These are phyloP conservation scores for Leccinum barrowsii DNA, from an alignment of 768 basidiomycete genomes.

Conservation along the genomic window DNA sequence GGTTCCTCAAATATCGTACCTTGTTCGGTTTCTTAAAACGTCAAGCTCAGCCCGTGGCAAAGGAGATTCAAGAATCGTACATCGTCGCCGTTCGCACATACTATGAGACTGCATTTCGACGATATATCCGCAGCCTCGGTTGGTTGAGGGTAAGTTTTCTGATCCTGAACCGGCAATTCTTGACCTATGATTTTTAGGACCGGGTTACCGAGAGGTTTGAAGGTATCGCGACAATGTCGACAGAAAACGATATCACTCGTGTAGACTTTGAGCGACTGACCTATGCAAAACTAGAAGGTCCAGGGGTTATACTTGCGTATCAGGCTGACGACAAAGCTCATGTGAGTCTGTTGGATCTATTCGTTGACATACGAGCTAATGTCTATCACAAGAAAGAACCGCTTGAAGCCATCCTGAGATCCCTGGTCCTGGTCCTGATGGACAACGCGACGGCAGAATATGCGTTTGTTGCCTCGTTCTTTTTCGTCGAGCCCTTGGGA, in stretches of 20 bases:
- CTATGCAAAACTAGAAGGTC: constrained; percentile 74
- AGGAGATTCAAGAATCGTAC: constrained; percentile 87
- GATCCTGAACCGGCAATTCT: not conserved
- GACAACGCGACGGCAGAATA: constrained; percentile 95
- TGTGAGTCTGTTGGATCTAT: constrained; percentile 49
- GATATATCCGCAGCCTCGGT: constrained; percentile 81
- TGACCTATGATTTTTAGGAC: constrained; percentile 39
- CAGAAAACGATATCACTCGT: constrained; percentile 36
- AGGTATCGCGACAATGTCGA: constrained; percentile 48
- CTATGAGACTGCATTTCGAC: constrained; percentile 92
- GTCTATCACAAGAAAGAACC: constrained; percentile 62
- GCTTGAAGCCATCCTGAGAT: constrained; percentile 80
- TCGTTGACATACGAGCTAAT: constrained; percentile 9
- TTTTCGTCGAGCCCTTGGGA: constrained; percentile 40
- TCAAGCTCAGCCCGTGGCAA: constrained; percentile 76
- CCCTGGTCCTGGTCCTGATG: constrained; percentile 84
- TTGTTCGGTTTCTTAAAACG: constrained; percentile 84
- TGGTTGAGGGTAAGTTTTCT: constrained; percentile 60
- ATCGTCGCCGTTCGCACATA: constrained; percentile 79
- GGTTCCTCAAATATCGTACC: constrained; percentile 77
- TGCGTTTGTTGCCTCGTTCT: constrained; percentile 82
- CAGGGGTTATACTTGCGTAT: constrained; percentile 76
- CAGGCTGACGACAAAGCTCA: constrained; percentile 86
- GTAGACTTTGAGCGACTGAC: constrained; percentile 56
- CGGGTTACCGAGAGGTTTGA: constrained; percentile 70